Percentiles rank a stretch among this genome's conserved stretches.
phyloP scores from a whole-genome alignment of 2,329 filamentous ascomycete genomes.

The Fusarium sp. region DNA sequence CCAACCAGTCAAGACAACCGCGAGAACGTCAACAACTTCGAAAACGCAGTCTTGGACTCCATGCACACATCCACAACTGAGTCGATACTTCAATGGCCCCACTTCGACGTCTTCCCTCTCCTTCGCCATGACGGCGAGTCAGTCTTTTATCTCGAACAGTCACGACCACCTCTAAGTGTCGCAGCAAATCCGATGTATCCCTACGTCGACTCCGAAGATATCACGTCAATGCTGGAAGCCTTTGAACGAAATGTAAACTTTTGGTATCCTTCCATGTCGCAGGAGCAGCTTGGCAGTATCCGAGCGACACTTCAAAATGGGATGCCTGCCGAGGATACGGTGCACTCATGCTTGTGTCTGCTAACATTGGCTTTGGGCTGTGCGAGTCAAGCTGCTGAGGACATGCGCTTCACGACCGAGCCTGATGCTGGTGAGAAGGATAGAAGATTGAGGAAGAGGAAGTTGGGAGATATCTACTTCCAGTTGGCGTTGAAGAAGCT shows the following conservation, averaged over 20 bases:
- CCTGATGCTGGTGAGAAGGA: constrained; percentile 47
- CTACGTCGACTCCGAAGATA: constrained; percentile 56
- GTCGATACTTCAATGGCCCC: constrained; percentile 63
- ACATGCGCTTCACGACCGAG: constrained; percentile 36
- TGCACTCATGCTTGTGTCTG: constrained; percentile 57
- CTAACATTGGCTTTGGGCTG: constrained; percentile 62
- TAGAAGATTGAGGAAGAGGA: constrained; percentile 47
- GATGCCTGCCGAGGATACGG: constrained; percentile 52
- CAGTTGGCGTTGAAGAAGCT: constrained; percentile 60
- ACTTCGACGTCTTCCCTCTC: constrained; percentile 59
- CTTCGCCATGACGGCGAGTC: constrained; percentile 57
- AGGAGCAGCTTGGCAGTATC: constrained; percentile 51
- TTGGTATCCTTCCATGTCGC: constrained; percentile 64
- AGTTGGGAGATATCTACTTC: constrained; percentile 58
- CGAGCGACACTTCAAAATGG: constrained; percentile 50
- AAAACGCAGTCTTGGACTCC: constrained; percentile 62
- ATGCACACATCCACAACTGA: constrained; percentile 64
- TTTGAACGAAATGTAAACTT: constrained; percentile 63
- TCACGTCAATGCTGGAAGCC: constrained; percentile 55
- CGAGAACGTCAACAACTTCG: constrained; percentile 47
- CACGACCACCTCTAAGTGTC: constrained; percentile 52
- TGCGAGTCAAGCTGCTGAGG: constrained; percentile 55
- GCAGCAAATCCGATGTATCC: constrained; percentile 54
- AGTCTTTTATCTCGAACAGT: constrained; percentile 62
- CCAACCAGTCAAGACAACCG: constrained; percentile 36